phyloP scores from a whole-genome alignment of 2,329 filamentous ascomycete genomes.

The Rutstroemia sp. region DNA sequence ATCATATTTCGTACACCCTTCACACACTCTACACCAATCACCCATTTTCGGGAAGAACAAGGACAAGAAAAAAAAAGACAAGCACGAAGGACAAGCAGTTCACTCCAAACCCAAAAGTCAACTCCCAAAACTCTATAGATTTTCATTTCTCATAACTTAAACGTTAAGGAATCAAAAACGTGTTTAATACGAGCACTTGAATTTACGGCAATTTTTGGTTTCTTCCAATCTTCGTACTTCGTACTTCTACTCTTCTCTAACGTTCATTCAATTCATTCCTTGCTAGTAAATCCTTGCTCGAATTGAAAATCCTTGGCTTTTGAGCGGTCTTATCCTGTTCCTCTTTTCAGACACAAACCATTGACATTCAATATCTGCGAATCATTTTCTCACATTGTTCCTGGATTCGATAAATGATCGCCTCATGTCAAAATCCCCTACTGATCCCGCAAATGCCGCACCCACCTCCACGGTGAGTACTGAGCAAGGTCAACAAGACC shows the following conservation, averaged over 20 bases:
- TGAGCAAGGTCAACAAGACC: constrained; percentile 18
- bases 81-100: not conserved
- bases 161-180: not conserved
- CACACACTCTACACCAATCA: too few relatives aligned
- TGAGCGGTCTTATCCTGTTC: not conserved
- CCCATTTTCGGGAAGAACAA: too few relatives aligned
- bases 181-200: not conserved
- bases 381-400: constrained; percentile 26
- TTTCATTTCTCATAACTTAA: not conserved
- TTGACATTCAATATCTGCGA: constrained; percentile 24
- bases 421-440: constrained; percentile 29
- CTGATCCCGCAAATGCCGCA: constrained; percentile 30
- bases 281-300: constrained; percentile 10
- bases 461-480: constrained; percentile 24
- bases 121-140: constrained; percentile 3
- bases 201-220: not conserved
- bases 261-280: constrained; percentile 5
- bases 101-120: not conserved
- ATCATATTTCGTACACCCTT: too few relatives aligned
- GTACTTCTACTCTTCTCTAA: not conserved
- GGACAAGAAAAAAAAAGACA: constrained; percentile 1
- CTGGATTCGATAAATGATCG: constrained; percentile 29
- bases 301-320: constrained; percentile 7
- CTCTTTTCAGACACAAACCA: constrained; percentile 6
- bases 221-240: not conserved